Percentiles rank a stretch among this genome's conserved stretches.
phyloP scores from a whole-genome alignment of 169 alveolate species.

The Eimeria nieschulzi region DNA sequence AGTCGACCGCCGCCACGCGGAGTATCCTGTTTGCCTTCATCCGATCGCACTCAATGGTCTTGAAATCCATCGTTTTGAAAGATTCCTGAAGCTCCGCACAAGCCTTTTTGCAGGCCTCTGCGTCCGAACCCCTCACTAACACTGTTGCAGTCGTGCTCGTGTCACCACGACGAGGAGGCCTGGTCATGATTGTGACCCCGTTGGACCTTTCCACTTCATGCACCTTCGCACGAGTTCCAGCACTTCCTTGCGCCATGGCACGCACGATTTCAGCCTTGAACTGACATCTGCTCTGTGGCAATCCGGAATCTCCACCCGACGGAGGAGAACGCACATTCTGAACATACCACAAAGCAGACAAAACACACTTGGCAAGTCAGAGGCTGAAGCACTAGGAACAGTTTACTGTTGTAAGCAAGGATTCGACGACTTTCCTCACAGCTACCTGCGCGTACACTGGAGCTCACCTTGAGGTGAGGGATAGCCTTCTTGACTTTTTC shows the following conservation, averaged over 20 bases:
- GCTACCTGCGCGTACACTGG: background rate
- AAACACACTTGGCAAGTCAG: no score
- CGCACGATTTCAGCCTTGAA: constrained; percentile 52
- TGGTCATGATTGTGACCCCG: constrained; percentile 30
- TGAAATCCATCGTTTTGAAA: background rate
- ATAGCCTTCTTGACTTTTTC: constrained; percentile 46
- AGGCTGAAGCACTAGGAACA: background rate
- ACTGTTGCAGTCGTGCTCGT: constrained; percentile 45
- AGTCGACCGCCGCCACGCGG: constrained; percentile 46
- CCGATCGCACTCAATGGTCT: constrained; percentile 34
- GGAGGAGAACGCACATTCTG: constrained; percentile 54
- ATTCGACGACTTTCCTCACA: background rate
- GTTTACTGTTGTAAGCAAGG: background rate
- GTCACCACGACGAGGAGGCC: constrained; percentile 59
- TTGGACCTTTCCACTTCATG: constrained; percentile 26
- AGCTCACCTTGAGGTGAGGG: constrained; percentile 69
- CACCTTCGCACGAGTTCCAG: constrained; percentile 31
- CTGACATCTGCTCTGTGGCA: constrained; percentile 25
- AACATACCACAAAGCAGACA: background rate
- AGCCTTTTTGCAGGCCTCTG: constrained; percentile 58
- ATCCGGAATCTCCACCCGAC: constrained; percentile 25
- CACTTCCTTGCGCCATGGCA: constrained; percentile 53
- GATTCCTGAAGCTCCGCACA: constrained; percentile 45
- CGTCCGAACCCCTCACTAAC: constrained; percentile 15
- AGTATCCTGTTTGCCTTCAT: constrained; percentile 48